Percentiles rank a stretch among this genome's conserved stretches.
phyloP scores from a whole-genome alignment of 208 protist genomes.

The Trichomonas vaginalis region DNA sequence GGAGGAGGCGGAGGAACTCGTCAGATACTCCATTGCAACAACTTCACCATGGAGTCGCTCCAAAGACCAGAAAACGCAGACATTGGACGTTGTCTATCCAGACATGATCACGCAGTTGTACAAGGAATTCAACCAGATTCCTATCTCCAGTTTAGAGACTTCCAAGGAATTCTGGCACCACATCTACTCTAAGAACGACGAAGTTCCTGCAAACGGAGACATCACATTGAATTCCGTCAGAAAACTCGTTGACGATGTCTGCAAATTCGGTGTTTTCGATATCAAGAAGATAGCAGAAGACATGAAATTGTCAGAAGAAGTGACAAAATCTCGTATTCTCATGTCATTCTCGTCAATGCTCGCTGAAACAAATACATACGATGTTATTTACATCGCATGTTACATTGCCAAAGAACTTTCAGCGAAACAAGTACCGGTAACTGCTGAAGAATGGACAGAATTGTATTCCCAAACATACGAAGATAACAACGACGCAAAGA shows the following conservation, averaged over 20 bases:
- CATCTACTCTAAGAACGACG: not conserved
- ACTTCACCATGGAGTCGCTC: not conserved
- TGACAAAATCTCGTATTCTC: not conserved
- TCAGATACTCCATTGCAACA: not conserved
- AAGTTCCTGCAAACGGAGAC: not conserved
- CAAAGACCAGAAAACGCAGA: not conserved
- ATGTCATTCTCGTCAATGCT: not conserved
- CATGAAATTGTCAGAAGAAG: not conserved
- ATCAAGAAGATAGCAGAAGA: not conserved
- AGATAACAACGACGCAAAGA: not conserved
- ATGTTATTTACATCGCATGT: not conserved
- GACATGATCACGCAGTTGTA: not conserved
- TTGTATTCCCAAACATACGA: not conserved
- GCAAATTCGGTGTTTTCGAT: not conserved
- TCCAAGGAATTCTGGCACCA: not conserved
- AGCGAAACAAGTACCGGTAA: not conserved
- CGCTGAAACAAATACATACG: not conserved
- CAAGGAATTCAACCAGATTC: not conserved
- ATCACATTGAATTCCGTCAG: not conserved
- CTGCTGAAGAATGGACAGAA: not conserved
- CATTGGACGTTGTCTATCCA: not conserved
- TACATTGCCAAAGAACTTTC: not conserved
- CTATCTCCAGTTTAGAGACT: not conserved
- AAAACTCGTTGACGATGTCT: not conserved
- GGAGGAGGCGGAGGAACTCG: not conserved